These are phyloP conservation scores for Xylariaceae sp. DNA, from an alignment of 2,329 filamentous ascomycete species.

Conservation along the genomic window DNA sequence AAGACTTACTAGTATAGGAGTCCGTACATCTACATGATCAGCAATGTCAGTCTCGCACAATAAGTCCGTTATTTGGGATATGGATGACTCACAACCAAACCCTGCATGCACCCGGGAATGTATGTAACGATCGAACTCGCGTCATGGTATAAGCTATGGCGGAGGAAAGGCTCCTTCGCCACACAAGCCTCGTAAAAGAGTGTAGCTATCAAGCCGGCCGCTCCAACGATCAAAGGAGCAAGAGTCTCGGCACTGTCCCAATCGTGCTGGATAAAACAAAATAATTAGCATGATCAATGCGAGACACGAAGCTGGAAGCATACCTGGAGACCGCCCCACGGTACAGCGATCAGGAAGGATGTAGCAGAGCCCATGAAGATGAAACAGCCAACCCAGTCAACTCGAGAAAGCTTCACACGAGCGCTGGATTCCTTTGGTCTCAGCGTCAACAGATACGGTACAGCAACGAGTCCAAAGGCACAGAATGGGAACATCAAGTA, in stretches of 20 bases:
- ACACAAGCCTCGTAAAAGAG: constrained; percentile 11
- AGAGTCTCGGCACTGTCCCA: constrained; percentile 11
- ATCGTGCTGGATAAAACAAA: constrained; percentile 3
- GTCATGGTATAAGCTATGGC: constrained; percentile 13
- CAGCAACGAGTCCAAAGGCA: constrained; percentile 32
- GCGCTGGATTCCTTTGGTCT: constrained; percentile 28
- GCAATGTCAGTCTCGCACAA: background rate
- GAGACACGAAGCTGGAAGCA: constrained; percentile 2
- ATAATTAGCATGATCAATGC: constrained; percentile 3
- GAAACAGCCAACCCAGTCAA: constrained; percentile 43
- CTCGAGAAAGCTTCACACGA: constrained; percentile 29
- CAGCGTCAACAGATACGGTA: constrained; percentile 39
- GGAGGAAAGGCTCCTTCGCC: constrained; percentile 12
- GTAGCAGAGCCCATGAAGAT: constrained; percentile 40
- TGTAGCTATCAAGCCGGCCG: constrained; percentile 10
- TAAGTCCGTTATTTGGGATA: background rate
- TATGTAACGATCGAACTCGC: constrained; percentile 11
- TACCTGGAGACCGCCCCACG: constrained; percentile 36
- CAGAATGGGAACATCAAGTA: constrained; percentile 43
- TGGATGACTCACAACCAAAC: constrained; percentile 11
- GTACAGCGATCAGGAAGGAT: constrained; percentile 43
- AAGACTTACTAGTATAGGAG: constrained; percentile 21
- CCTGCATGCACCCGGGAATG: constrained; percentile 11
- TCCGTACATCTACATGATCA: constrained; percentile 15
- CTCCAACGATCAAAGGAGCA: constrained; percentile 13